phyloP scores from a whole-genome alignment of 768 basidiomycete species.

The Phanerochaete carnosa region DNA sequence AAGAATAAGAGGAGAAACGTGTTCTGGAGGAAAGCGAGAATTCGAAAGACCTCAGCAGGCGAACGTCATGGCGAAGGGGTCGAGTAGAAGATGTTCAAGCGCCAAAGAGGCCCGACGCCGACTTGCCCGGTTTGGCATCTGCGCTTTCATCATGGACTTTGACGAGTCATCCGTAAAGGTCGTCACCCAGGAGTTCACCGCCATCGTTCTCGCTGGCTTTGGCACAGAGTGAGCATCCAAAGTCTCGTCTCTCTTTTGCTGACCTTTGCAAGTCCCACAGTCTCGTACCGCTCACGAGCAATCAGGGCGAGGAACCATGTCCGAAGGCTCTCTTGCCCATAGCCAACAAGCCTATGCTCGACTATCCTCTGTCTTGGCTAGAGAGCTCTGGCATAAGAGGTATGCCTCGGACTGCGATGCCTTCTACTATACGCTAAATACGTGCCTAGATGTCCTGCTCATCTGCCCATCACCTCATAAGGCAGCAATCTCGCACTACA shows the following conservation, averaged over 20 bases:
- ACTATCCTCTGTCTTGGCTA: constrained; percentile 81
- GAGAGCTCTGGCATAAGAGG: constrained; percentile 85
- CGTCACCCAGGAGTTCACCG: constrained; percentile 76
- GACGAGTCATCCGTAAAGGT: constrained; percentile 47
- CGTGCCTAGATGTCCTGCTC: constrained; percentile 69
- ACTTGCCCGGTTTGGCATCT: background rate
- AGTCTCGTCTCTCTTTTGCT: constrained; percentile 12
- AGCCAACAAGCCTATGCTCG: constrained; percentile 84
- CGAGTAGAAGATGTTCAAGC: background rate
- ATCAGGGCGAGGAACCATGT: constrained; percentile 77
- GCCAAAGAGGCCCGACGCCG: background rate
- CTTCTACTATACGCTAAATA: constrained; percentile 1
- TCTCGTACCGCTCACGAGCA: constrained; percentile 65
- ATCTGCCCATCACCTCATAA: constrained; percentile 82
- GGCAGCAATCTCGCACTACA: constrained; percentile 74
- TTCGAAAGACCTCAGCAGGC: background rate
- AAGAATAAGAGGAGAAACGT: background rate
- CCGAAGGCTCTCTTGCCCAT: constrained; percentile 88
- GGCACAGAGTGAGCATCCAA: constrained; percentile 76
- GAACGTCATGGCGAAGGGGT: constrained; percentile 6
- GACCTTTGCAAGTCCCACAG: constrained; percentile 36
- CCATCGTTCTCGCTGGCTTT: constrained; percentile 85
- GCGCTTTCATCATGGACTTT: constrained; percentile 53
- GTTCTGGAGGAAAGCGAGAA: background rate
- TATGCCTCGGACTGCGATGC: constrained; percentile 30